phyloP scores from a whole-genome alignment of 495 filamentous ascomycete species.

The Lasiosphaeria hispida region DNA sequence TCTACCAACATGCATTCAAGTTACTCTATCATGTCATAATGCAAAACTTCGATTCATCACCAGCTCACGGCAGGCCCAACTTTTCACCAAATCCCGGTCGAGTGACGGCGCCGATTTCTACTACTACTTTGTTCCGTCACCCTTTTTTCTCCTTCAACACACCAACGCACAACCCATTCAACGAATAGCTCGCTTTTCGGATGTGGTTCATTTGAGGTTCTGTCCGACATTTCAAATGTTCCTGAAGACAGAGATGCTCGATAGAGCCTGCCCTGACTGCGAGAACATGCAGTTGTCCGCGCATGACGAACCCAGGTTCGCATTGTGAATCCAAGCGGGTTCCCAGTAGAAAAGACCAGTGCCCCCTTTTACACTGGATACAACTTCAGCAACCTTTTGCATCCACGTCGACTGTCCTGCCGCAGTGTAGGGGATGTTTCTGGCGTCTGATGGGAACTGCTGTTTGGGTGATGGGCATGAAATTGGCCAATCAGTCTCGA shows the following conservation, averaged over 20 bases:
- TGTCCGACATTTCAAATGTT: slow-evolving; percentile 5
- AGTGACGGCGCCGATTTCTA: too few relatives aligned
- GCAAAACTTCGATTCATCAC: too few relatives aligned
- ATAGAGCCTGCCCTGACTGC: slow-evolving; percentile 28
- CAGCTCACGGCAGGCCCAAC: too few relatives aligned
- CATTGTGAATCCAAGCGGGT: slow-evolving; percentile 66
- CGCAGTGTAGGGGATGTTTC: slow-evolving; percentile 56
- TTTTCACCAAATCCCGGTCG: too few relatives aligned
- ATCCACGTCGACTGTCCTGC: slow-evolving; percentile 60
- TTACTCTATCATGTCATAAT: too few relatives aligned
- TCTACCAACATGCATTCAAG: too few relatives aligned
- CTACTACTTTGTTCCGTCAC: too few relatives aligned
- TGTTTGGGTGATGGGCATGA: slow-evolving; percentile 54
- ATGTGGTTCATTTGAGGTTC: too few relatives aligned
- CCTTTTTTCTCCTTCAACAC: too few relatives aligned
- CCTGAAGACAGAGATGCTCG: slow-evolving; percentile 33
- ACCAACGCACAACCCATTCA: too few relatives aligned
- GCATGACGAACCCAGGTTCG: slow-evolving; percentile 53
- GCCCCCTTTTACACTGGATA: slow-evolving; percentile 50
- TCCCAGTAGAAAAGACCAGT: slow-evolving; percentile 69
- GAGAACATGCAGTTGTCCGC: slow-evolving; percentile 49
- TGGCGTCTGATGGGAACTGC: slow-evolving; percentile 57
- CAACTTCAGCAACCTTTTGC: slow-evolving; percentile 51
- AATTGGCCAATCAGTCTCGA: slow-evolving; percentile 68
- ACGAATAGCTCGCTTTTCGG: too few relatives aligned